Evolutionary conservation across 2,329 filamentous ascomycete species (phyloP).

Genomic region (Apiospora arundinis): DNA sequence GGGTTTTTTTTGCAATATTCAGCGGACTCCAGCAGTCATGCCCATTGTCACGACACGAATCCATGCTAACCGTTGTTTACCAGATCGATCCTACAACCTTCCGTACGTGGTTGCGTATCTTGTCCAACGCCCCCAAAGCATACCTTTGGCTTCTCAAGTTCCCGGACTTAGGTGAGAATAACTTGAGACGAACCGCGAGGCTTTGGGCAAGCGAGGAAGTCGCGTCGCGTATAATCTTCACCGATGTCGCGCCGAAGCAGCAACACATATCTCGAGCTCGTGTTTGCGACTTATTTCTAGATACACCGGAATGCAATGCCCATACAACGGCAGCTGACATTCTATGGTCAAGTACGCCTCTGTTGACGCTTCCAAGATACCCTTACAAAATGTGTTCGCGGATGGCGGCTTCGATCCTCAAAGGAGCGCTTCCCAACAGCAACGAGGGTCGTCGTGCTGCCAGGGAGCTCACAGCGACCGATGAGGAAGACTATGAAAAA

Average conservation of each 20-base stretch:
- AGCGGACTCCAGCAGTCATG: background rate
- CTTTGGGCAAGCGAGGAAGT: constrained; percentile 87
- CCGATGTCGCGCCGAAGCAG: constrained; percentile 94
- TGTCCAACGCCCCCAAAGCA: constrained; percentile 83
- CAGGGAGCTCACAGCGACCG: constrained; percentile 75
- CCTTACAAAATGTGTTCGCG: constrained; percentile 99
- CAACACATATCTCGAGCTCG: constrained; percentile 91
- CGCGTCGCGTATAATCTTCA: constrained; percentile 88
- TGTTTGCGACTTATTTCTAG: constrained; percentile 92
- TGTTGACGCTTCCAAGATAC: constrained; percentile 89
- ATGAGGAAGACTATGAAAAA: constrained; percentile 85
- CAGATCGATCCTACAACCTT: constrained; percentile 98
- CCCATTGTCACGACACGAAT: background rate
- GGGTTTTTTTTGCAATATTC: constrained; percentile 39
- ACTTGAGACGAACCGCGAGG: constrained; percentile 80
- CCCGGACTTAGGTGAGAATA: constrained; percentile 87
- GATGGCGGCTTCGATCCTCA: constrained; percentile 95
- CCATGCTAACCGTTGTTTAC: constrained; percentile 27
- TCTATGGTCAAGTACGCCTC: constrained; percentile 92
- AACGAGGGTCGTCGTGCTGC: constrained; percentile 71
- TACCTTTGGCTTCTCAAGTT: constrained; percentile 97
- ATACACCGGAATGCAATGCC: constrained; percentile 97
- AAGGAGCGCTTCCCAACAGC: constrained; percentile 80
- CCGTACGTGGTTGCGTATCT: constrained; percentile 91
- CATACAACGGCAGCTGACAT: constrained; percentile 97